Evolutionary conservation across 2,329 filamentous ascomycete species (phyloP), one percentile per base, ranked within the genome.

Genomic region (Neofusicoccum ribis): DNA sequence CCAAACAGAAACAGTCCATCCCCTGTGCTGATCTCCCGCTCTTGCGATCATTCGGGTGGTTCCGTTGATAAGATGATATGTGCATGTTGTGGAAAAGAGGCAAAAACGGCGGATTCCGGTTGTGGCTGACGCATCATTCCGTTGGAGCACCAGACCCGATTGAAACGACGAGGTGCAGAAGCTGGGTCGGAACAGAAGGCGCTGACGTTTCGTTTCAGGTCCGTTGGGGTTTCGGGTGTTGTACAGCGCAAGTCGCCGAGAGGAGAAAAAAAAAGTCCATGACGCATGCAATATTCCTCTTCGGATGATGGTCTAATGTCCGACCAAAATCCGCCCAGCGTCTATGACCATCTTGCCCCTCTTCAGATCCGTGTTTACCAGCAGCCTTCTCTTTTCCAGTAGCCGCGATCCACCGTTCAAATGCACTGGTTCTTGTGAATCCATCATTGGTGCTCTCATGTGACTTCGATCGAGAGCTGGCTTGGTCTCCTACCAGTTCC

Each of bases 211-310:
- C 47, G 27, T 34, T 51, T 51, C 47, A 31, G 15, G 14, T 36
- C 12, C 11, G 14, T n/a, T 14, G 12, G 15, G 31, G 31, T 52
- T n/a, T 37, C 23, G 31, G 50, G 15, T 17, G 31, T 52, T 14
- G 39, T n/a, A 44, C 14, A 43, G 39, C 6, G 52, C 15, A n/a
- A 9, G 15, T 37, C 31, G 3, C 34, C 8, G 54, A 9, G 31
- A 23, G n/a, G 31, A 20, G n/a, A 14, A 15, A 20, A 60, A 60
- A 9, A 43, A 43, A 15, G 31, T 37, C 43, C 41, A 47, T 60
- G 56, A 60, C 56, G 56, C 56, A 60, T n/a, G 56, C 56, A 43
- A 60, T 15, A 43, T 17, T 12, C 56, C 41, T n/a, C 31, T 60
- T 60, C 56, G 41, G 27, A 49, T 43, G 23, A 60, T 44, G 56